phyloP scores from a whole-genome alignment of 208 protist genomes.

The Crithidia bombi region DNA sequence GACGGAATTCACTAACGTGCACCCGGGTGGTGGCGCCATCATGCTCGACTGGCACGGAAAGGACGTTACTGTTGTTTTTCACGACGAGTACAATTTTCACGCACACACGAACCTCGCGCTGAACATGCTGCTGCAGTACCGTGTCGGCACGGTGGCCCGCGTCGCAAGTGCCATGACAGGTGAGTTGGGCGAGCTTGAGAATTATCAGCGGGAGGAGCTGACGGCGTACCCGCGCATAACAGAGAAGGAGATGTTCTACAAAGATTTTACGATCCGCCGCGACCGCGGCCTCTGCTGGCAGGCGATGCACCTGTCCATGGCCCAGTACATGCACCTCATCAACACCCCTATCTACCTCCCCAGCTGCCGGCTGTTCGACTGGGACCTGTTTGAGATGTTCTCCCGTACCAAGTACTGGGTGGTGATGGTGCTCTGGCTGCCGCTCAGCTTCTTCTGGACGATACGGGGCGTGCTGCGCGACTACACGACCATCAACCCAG shows the following conservation, averaged over 20 bases:
- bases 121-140: constrained; percentile 61
- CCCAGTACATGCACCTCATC: constrained; percentile 58
- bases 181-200: constrained; percentile 20
- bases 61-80: constrained; percentile 48
- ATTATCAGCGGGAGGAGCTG: constrained; percentile 47
- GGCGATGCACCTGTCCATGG: constrained; percentile 43
- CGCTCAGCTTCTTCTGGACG: constrained; percentile 47
- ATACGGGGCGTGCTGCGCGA: constrained; percentile 44
- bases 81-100: constrained; percentile 61
- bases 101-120: constrained; percentile 46
- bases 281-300: constrained; percentile 53
- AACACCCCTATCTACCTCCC: constrained; percentile 45
- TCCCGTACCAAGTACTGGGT: constrained; percentile 57
- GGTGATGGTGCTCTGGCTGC: constrained; percentile 46
- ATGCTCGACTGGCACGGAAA: constrained; percentile 57
- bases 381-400: constrained; percentile 46
- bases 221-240: constrained; percentile 60
- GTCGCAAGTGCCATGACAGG: constrained; percentile 16
- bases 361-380: constrained; percentile 57
- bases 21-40: constrained; percentile 73
- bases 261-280: constrained; percentile 50
- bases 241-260: constrained; percentile 46
- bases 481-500: constrained; percentile 28
- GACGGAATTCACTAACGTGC: constrained; percentile 68
- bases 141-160: constrained; percentile 34